Conservation (phyloP, 495 filamentous ascomycete genomes). For the Pseudoneurospora amorphoporcata region DNA sequence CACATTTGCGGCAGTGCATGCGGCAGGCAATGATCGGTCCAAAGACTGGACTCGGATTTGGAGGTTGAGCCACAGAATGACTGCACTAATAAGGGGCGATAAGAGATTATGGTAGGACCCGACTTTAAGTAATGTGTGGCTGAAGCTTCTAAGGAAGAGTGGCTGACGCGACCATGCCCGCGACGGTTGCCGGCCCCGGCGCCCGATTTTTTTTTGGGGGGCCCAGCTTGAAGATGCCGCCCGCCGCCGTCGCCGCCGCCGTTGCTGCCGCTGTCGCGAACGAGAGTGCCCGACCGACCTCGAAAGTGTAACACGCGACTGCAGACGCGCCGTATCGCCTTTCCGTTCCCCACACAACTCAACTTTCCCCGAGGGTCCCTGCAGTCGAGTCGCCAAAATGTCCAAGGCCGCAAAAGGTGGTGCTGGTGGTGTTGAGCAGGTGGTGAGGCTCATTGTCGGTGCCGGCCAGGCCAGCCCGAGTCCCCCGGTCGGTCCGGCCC, state of each 20-base stretch:
- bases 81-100: not conserved
- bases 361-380: not conserved
- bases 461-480: conserved; percentile 93
- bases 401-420: conserved; percentile 61
- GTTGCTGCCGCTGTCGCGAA: not conserved
- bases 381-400: conserved; percentile 43
- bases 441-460: conserved; percentile 96
- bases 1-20: not conserved
- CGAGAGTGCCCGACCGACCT: not conserved
- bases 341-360: not conserved
- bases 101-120: not conserved
- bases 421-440: conserved; percentile 51
- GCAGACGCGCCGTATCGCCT: not conserved
- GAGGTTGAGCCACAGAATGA: not conserved
- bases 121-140: not conserved
- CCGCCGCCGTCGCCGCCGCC: not conserved
- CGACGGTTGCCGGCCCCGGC: not conserved
- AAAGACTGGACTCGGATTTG: not conserved
- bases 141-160: not conserved
- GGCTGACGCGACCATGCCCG: not conserved
- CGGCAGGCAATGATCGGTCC: not conserved
- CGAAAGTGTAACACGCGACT: not conserved
- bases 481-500: conserved; percentile 93
- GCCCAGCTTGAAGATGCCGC: not conserved
- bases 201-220: not conserved